Evolutionary conservation across 2,329 filamentous ascomycete species (phyloP), one percentile per base, ranked within the genome.

Genomic region (Sarocladium strictum): DNA sequence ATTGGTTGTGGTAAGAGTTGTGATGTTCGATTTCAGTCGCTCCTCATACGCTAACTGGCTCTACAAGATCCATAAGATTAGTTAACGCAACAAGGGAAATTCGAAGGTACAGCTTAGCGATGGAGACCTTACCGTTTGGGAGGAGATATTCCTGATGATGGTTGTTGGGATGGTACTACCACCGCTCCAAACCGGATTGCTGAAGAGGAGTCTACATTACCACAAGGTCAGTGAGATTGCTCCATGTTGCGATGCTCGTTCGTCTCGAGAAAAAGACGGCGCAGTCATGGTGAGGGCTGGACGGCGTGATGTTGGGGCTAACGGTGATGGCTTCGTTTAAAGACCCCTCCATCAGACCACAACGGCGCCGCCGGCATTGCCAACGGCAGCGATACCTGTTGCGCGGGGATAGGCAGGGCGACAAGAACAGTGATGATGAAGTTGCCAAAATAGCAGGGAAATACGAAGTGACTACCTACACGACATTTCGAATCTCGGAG

Each of bases 1-100:
- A 65, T 83, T 84, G 57, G 83, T 87, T 29, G 80, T 83, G 2
- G 89, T 89, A 14, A 97, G 76, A 0, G 90, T 95, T 43, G 85
- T 89, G 53, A 96, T 79, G 62, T 88, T 87, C 55, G 69, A 69
- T 19, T 66, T 61, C 53, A 82, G 67, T 43, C 72, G 71, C 56
- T 77, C 72, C 56, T 81, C 75, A 63, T 82, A 83, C 54, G 77
- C 76, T 64, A 83, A 67, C 57, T 77, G 64, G 56, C 64, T 68
- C 71, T 73, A 56, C 57, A 29, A 55, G 19, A 43, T 19, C n/a
- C 56, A 55, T n/a, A 47, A 40, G 54, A 53, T 62, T 56, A 64
- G 61, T 59, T 55, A 5, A 38, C 6, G 35, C 7, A 23, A 21
- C 51, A 53, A 29, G 54, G 19, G 38, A 35, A 17, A 19, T 35